Conservation (phyloP, 768 basidiomycete species). For the Gymnopilus junonius region DNA sequence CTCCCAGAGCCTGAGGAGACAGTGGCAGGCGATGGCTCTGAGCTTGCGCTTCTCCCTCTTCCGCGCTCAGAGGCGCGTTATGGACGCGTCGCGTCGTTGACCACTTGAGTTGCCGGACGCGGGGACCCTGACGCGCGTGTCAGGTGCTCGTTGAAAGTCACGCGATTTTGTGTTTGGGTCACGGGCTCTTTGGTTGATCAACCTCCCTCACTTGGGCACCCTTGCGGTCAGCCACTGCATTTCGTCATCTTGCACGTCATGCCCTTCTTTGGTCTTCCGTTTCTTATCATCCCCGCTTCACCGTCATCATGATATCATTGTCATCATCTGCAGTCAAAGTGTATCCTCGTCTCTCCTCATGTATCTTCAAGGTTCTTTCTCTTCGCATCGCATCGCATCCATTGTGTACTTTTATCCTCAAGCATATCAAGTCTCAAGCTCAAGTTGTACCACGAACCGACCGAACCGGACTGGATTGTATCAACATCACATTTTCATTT, state of each 20-base stretch:
- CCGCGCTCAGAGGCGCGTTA: conserved; percentile 43
- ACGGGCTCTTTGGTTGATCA: neutral
- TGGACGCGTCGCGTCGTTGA: conserved; percentile 33
- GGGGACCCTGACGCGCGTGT: no score
- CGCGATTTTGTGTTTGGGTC: neutral
- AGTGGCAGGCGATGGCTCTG: conserved; percentile 66
- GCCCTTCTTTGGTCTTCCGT: neutral
- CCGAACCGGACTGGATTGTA: neutral
- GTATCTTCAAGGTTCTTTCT: neutral
- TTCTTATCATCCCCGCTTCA: no score
- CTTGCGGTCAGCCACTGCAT: no score
- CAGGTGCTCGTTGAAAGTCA: neutral
- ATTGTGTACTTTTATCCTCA: conserved; percentile 6
- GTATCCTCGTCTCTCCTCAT: neutral
- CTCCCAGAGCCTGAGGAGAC: conserved; percentile 51
- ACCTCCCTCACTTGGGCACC: no score
- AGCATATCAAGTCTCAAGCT: neutral
- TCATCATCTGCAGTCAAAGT: neutral
- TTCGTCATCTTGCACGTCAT: neutral
- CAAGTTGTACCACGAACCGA: neutral
- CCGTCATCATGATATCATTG: neutral
- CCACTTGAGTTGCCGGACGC: neutral
- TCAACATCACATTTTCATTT: neutral
- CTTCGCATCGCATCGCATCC: neutral
- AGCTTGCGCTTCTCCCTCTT: conserved; percentile 63